Percentiles rank a stretch among this genome's conserved stretches.
These are phyloP conservation scores for Erigeron canadensis DNA, from an alignment of 129 eudicot species.

Conservation along the genomic window DNA sequence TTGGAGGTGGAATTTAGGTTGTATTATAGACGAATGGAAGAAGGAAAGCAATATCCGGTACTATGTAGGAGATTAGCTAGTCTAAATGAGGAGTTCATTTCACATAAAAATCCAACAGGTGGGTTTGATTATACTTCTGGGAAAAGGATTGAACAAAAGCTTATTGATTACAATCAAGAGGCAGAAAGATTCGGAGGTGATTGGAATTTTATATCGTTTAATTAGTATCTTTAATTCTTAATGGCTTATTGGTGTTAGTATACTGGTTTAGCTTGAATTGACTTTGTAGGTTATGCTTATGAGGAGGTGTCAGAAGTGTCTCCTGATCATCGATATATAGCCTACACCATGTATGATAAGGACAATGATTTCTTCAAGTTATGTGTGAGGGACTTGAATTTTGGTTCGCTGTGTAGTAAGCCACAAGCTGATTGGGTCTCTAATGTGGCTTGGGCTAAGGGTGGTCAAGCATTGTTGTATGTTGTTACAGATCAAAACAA, in stretches of 20 bases:
- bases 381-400: constrained; percentile 77
- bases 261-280: not conserved
- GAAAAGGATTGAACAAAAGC: constrained; percentile 77
- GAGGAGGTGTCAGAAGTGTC: constrained; percentile 94
- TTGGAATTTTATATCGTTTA: not conserved
- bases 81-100: constrained; percentile 72
- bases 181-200: constrained; percentile 95
- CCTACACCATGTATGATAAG: constrained; percentile 94
- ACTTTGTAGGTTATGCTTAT: constrained; percentile 67
- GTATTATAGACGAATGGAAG: constrained; percentile 84
- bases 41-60: constrained; percentile 81
- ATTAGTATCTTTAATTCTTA: not conserved
- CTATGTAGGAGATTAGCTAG: constrained; percentile 83
- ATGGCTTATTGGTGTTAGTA: not conserved
- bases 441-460: constrained; percentile 78
- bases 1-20: constrained; percentile 60
- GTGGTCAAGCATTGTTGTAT: constrained; percentile 77
- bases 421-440: constrained; percentile 90
- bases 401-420: constrained; percentile 66
- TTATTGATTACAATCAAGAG: constrained; percentile 87
- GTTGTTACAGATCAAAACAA: constrained; percentile 81
- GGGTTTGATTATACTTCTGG: constrained; percentile 96
- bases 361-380: constrained; percentile 84
- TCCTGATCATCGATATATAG: constrained; percentile 87
- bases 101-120: constrained; percentile 73